A percentile compares a stretch with the other conserved stretches of the same genome.
These are phyloP conservation scores for Chlorella sp. DNA, from an alignment of 139 green algal species.

Conservation along the genomic window DNA sequence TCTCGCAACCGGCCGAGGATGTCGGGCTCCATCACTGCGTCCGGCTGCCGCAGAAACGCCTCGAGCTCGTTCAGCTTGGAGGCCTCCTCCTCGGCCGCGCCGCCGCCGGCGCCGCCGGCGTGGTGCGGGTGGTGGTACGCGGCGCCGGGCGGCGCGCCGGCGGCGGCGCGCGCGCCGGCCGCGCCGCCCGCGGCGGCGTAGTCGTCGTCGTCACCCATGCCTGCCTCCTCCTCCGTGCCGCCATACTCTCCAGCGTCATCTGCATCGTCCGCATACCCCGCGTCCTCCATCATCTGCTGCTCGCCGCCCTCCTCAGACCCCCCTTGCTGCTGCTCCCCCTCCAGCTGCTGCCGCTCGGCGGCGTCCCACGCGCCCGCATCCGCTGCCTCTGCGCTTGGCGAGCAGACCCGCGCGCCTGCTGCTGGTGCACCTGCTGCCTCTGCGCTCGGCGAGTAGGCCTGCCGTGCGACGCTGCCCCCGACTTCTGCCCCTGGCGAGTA, in stretches of 20 bases:
- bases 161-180: too few relatives aligned
- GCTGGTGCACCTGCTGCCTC: neutral
- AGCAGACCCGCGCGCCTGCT: too few relatives aligned
- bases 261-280: neutral
- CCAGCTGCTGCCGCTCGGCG: too few relatives aligned
- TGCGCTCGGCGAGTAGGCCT: too few relatives aligned
- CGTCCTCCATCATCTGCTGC: neutral
- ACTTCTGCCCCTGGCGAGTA: too few relatives aligned
- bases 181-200: neutral
- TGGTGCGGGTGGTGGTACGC: neutral
- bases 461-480: too few relatives aligned
- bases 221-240: neutral
- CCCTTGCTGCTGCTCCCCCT: too few relatives aligned
- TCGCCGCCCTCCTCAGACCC: too few relatives aligned
- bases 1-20: constrained; percentile 56
- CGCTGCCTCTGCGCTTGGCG: too few relatives aligned
- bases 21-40: constrained; percentile 71
- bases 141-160: neutral
- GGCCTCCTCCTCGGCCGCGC: constrained; percentile 1
- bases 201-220: neutral
- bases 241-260: neutral
- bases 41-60: constrained; percentile 55
- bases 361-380: too few relatives aligned
- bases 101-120: neutral
- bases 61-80: constrained; percentile 53